These are phyloP conservation scores for Neostapfia colusana DNA, from an alignment of 176 grass and related monocot genomes.

Conservation along the genomic window DNA sequence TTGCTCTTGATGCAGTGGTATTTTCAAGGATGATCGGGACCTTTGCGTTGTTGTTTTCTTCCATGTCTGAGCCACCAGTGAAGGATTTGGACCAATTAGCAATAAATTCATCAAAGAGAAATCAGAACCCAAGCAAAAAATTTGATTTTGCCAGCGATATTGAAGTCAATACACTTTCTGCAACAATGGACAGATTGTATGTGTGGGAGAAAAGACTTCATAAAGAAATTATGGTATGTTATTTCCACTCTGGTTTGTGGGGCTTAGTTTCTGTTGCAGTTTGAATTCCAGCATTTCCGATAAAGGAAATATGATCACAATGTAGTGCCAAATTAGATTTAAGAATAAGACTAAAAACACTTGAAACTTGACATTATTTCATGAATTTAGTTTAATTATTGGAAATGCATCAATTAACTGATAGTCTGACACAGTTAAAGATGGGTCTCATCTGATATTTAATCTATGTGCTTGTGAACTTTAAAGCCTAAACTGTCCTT, in stretches of 20 bases:
- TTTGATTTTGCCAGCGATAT: conserved; percentile 28
- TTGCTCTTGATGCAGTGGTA: conserved; percentile 56
- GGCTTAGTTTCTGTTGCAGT: neutral
- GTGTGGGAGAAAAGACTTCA: conserved; percentile 92
- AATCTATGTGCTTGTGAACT: neutral
- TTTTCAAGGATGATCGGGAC: conserved; percentile 61
- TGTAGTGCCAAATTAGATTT: neutral
- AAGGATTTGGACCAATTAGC: conserved; percentile 38
- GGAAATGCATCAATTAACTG: neutral
- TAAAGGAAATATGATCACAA: neutral
- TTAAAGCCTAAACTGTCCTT: neutral
- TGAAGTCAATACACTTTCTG: conserved; percentile 72
- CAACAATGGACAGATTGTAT: conserved; percentile 68
- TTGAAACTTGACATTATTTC: neutral
- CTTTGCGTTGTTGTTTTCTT: conserved; percentile 46
- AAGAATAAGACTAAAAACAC: neutral
- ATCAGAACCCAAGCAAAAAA: conserved; percentile 25
- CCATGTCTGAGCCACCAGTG: conserved; percentile 27
- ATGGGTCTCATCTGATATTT: neutral
- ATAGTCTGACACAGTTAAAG: neutral
- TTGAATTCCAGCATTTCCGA: neutral
- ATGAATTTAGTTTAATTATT: neutral
- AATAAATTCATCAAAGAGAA: conserved; percentile 27
- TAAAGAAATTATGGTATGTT: conserved; percentile 79
- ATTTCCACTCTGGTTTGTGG: neutral